Evolutionary conservation across 495 filamentous ascomycete genomes (phyloP).

Genomic region (Hamigera avellanea): DNA sequence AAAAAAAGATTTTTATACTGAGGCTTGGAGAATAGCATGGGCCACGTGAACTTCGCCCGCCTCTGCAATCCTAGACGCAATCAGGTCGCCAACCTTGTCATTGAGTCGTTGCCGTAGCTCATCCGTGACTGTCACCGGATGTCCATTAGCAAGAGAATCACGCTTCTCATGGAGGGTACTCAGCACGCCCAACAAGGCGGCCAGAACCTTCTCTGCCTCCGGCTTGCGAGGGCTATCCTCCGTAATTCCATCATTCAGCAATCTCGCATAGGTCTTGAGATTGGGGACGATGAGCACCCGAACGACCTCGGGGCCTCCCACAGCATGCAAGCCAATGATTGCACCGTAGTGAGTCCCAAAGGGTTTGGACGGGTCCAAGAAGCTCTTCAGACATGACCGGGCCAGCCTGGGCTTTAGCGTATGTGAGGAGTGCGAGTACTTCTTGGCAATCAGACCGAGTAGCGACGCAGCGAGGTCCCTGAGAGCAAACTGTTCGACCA

Average conservation of each 20-base stretch:
- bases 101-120: constrained; percentile 45
- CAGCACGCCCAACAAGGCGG: constrained; percentile 49
- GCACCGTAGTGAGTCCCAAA: constrained; percentile 79
- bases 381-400: constrained; percentile 77
- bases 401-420: constrained; percentile 80
- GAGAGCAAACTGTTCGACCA: constrained; percentile 61
- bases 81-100: constrained; percentile 45
- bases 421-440: constrained; percentile 62
- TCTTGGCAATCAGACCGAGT: constrained; percentile 56
- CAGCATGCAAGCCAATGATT: constrained; percentile 59
- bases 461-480: constrained; percentile 76
- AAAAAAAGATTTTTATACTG: no score
- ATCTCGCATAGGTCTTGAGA: constrained; percentile 60
- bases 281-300: constrained; percentile 71
- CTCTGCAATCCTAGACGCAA: constrained; percentile 40
- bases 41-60: constrained; percentile 33
- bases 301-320: constrained; percentile 71
- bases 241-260: constrained; percentile 56
- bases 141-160: constrained; percentile 29
- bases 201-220: constrained; percentile 53
- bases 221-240: constrained; percentile 37
- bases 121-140: constrained; percentile 31
- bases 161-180: constrained; percentile 29
- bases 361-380: constrained; percentile 73
- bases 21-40: constrained; percentile 20